Evolutionary conservation across 345 rosid species (phyloP), one percentile per base, ranked within the genome.

Genomic region (Camelina hispida): DNA sequence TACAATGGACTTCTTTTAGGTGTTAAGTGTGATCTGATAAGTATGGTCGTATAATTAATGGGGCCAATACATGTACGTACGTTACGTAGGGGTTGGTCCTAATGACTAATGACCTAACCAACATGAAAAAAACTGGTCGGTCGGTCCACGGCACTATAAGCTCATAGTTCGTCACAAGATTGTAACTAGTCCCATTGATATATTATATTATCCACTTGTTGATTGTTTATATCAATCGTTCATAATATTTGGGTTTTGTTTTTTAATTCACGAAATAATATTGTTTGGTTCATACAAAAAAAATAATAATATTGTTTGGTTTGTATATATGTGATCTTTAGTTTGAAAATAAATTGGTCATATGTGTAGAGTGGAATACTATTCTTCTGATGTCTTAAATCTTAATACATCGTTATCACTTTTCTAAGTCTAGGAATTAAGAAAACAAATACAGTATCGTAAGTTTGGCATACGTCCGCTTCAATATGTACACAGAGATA

Each of bases 81-180:
- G 28, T 25, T 22, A 66, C 44, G 62, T 58, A 55, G 63, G 38
- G 77, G 30, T 73, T 65, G 71, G 71, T 73, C 14, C 14, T 64
- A 22, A 6, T 46, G 66, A 74, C 71, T 48, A 65, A 6, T 46
- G 66, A 74, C 71, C 57, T 56, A 56, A 65, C 66, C 66, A 74
- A 55, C 28, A 23, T 23, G 50, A 11, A 56, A 46, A 32, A 34
- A 34, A 34, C 5, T 46, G 72, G 66, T 65, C 78, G 78, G 78
- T 56, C 48, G 78, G 52, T 74, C 9, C 66, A 66, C 72, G 23
- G 66, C 66, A 74, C 3, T 13, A 56, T 57, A 47, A 37, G 38
- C 66, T 74, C 42, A 3, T n/a, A 13, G 8, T 23, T 35, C 51
- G 66, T 66, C 51, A 66, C 51, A 16, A 17, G 35, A 32, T 65